Conservation (phyloP, 163 green algal species). For the Scenedesmus sp. region DNA sequence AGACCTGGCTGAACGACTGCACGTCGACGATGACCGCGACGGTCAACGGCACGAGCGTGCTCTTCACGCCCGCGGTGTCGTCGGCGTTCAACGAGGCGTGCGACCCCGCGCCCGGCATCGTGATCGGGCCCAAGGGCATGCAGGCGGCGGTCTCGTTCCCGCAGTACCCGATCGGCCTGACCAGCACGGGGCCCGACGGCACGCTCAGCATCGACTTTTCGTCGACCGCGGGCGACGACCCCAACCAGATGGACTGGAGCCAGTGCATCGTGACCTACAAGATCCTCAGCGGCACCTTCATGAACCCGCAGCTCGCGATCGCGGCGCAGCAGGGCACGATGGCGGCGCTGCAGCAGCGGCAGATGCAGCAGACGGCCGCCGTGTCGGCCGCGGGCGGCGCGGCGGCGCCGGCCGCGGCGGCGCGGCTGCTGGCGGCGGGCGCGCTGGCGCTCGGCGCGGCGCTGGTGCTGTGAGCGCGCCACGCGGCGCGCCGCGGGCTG, state of each 20-base stretch:
- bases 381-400: too few species aligned
- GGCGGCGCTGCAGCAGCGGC: background rate
- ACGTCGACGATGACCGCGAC: constrained; percentile 32
- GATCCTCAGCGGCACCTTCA: constrained; percentile 43
- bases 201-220: constrained; percentile 42
- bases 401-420: too few species aligned
- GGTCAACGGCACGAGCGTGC: constrained; percentile 19
- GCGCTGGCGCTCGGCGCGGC: too few species aligned
- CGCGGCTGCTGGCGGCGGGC: too few species aligned
- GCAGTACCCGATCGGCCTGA: constrained; percentile 49
- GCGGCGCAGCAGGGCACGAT: background rate
- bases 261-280: constrained; percentile 46
- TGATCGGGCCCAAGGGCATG: constrained; percentile 26
- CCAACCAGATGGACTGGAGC: constrained; percentile 41
- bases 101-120: constrained; percentile 5
- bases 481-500: too few species aligned
- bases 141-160: constrained; percentile 39
- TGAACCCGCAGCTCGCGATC: constrained; percentile 24
- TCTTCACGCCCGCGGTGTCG: constrained; percentile 16
- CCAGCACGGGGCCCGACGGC: constrained; percentile 38
- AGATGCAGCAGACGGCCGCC: too few species aligned
- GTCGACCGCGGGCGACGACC: constrained; percentile 17
- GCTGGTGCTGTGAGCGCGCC: too few species aligned
- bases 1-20: constrained; percentile 50
- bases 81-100: constrained; percentile 16